Evolutionary conservation across 2,329 filamentous ascomycete genomes (phyloP).

Genomic region (Pseudogymnoascus destructans): DNA sequence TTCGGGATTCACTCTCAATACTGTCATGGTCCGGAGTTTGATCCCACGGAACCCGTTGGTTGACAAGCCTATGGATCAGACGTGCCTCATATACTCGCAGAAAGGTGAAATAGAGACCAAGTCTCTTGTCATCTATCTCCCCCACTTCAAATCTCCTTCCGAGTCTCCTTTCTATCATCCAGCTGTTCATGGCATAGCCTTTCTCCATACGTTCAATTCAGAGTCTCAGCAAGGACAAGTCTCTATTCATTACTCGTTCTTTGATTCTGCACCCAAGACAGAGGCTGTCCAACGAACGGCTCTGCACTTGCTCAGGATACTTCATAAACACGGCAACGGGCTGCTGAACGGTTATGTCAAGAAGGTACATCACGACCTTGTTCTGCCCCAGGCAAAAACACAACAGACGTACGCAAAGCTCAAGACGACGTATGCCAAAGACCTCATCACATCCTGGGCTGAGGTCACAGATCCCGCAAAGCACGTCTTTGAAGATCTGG

Average conservation of each 20-base stretch:
- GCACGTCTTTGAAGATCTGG: slow-evolving; percentile 89
- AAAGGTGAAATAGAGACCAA: slow-evolving; percentile 24
- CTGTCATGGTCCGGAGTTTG: slow-evolving; percentile 60
- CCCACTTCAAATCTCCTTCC: slow-evolving; percentile 48
- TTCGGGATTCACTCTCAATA: slow-evolving; percentile 35
- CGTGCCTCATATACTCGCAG: slow-evolving; percentile 55
- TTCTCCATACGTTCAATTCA: slow-evolving; percentile 53
- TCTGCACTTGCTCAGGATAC: slow-evolving; percentile 51
- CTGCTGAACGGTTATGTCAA: slow-evolving; percentile 58
- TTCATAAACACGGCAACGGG: slow-evolving; percentile 63
- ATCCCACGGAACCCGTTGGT: slow-evolving; percentile 71
- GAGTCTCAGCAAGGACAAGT: slow-evolving; percentile 34
- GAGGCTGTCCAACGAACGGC: slow-evolving; percentile 52
- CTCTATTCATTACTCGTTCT: slow-evolving; percentile 49
- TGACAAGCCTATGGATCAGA: slow-evolving; percentile 67
- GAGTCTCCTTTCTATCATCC: slow-evolving; percentile 85
- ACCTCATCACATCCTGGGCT: slow-evolving; percentile 62
- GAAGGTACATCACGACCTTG: slow-evolving; percentile 67
- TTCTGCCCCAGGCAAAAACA: slow-evolving; percentile 63
- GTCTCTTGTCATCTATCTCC: slow-evolving; percentile 61
- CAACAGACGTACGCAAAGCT: slow-evolving; percentile 73
- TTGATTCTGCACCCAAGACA: slow-evolving; percentile 26
- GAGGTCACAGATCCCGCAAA: slow-evolving; percentile 81
- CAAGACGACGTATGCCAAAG: slow-evolving; percentile 64
- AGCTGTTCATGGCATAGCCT: slow-evolving; percentile 57